Conservation (phyloP, 306 rosid genomes). For the Pueraria montana region DNA sequence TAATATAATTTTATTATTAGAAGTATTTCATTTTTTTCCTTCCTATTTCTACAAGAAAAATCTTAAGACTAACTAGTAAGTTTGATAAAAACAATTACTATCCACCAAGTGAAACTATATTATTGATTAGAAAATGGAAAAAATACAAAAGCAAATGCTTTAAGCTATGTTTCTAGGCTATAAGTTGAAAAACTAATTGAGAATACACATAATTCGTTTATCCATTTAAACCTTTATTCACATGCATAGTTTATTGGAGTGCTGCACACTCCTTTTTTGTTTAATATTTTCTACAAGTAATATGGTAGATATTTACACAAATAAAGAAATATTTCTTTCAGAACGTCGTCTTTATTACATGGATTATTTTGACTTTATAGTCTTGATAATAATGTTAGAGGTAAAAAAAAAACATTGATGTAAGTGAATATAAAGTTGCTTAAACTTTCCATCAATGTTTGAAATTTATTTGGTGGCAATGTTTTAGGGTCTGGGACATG, state of each 20-base stretch:
- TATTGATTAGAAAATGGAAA: neutral
- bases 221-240: neutral
- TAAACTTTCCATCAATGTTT: conserved; percentile 19
- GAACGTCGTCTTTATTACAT: neutral
- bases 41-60: too few species aligned
- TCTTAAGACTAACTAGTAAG: neutral
- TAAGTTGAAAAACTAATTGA: neutral
- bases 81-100: neutral
- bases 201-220: neutral
- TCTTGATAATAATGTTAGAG: neutral
- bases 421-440: neutral
- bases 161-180: neutral
- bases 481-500: conserved; percentile 69
- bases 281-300: neutral
- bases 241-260: neutral
- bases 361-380: neutral
- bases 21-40: too few species aligned
- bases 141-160: neutral
- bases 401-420: neutral
- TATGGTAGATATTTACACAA: neutral
- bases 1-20: neutral
- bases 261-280: neutral
- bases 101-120: neutral
- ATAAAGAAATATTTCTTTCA: neutral
- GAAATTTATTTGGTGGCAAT: too few species aligned